Base-by-base conservation (phyloP, 768 basidiomycete genomes). In the Serendipita sp. region DNA sequence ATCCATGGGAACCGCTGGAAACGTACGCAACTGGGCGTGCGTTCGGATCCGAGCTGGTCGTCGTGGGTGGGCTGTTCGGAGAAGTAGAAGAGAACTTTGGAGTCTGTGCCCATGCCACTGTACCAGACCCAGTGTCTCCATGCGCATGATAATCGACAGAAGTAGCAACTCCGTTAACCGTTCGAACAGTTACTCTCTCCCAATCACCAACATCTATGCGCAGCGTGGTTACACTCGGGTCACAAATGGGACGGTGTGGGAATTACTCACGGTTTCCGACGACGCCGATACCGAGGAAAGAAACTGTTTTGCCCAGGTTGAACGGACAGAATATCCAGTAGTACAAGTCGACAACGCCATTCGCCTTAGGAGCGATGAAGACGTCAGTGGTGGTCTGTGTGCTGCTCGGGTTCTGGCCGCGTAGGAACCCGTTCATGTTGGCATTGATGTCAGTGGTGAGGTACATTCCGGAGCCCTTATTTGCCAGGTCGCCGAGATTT, bases 281-380 rank as follows among this genome's bases (percentile, higher is more conserved):
- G 52, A 28, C 18, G 3, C 65, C 65, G 13, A 41, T 41, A 13
- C 38, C 13, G 3, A 65, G 65, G 15, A 65, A n/a, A 44, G 52
- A 15, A 56, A 65, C 54, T n/a, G 23, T 60, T 41, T 65, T 65
- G 3, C 45, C 54, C 3, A 65, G 54, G 32, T 65, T 65, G 32
- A 58, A 65, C 10, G 65, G 65, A 7, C 44, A 41, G 41, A 58
- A 65, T 15, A 65, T 54, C 65, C 65, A 65, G 41, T 65, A 65
- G 54, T 58, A 65, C 3, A 65, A 41, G 56, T 65, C 65, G 28
- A 65, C 65, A 23, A 65, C 65, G 54, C 54, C 65, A 34, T 65
- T 65, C 28, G n/a, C 65, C 44, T 65, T 65, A 15, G 65, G 65
- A 23, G 65, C 65, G 47, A 65, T 60, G 65, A 65, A 65, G 16